Evolutionary conservation across 306 rosid species (phyloP).

Genomic region (Sicyos baderoa): DNA sequence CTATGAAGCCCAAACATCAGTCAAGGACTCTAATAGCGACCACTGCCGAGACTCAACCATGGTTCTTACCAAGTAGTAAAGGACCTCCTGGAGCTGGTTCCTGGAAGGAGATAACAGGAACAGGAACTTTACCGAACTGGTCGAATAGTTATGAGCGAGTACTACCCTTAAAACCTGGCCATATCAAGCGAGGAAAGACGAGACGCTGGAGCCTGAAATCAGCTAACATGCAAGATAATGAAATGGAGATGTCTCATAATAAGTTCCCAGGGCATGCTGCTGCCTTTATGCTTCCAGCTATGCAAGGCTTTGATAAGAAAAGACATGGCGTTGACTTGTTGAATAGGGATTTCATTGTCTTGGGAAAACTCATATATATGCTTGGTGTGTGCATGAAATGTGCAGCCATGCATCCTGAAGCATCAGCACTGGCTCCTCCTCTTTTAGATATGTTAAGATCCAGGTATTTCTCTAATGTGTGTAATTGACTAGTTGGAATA

Average conservation of each 20-base stretch:
- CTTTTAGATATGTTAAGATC: conserved; percentile 75
- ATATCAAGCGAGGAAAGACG: conserved; percentile 64
- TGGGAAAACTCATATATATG: conserved; percentile 82
- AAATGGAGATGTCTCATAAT: conserved; percentile 62
- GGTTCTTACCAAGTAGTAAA: conserved; percentile 78
- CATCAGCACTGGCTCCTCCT: conserved; percentile 61
- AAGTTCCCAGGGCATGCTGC: conserved; percentile 93
- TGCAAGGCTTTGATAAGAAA: conserved; percentile 88
- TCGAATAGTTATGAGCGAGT: conserved; percentile 77
- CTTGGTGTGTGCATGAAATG: conserved; percentile 93
- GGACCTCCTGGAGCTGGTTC: conserved; percentile 72
- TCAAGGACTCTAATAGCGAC: conserved; percentile 54
- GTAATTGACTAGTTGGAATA: neutral
- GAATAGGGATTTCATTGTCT: conserved; percentile 77
- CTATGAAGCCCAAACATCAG: conserved; percentile 44
- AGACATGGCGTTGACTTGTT: conserved; percentile 91
- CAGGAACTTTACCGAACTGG: conserved; percentile 70
- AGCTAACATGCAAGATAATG: conserved; percentile 32
- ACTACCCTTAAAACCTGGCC: conserved; percentile 57
- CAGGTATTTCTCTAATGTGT: conserved; percentile 44
- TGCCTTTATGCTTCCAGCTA: conserved; percentile 95
- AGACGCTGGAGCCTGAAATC: conserved; percentile 68
- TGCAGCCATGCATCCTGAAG: conserved; percentile 93
- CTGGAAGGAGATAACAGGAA: conserved; percentile 71
- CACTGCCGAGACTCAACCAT: conserved; percentile 63